These are phyloP conservation scores for Candida orba DNA, from an alignment of 805 yeast species.

Conservation along the genomic window DNA sequence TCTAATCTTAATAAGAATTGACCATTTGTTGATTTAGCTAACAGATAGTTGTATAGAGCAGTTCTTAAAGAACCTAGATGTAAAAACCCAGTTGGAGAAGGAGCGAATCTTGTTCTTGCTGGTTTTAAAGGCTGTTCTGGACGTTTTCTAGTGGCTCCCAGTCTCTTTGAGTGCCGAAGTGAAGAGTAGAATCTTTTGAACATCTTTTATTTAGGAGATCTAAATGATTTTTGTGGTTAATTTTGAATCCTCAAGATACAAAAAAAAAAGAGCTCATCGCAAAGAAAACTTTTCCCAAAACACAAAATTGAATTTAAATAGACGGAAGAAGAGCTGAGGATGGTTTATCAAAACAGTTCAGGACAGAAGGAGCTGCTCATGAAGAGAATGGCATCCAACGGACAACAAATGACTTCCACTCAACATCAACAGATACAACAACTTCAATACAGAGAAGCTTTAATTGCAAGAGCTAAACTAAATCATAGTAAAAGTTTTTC, in stretches of 20 bases:
- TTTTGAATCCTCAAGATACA: neutral
- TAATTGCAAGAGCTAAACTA: conserved; percentile 39
- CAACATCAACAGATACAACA: conserved; percentile 8
- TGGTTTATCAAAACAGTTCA: neutral
- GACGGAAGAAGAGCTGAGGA: neutral
- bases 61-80: conserved; percentile 93
- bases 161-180: conserved; percentile 5
- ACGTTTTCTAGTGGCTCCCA: conserved; percentile 5
- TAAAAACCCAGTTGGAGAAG: conserved; percentile 94
- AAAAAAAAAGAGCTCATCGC: neutral
- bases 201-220: no score
- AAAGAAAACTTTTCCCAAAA: neutral
- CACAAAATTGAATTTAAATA: neutral
- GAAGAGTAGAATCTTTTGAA: conserved; percentile 4
- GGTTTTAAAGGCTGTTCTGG: conserved; percentile 31
- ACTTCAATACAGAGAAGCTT: conserved; percentile 18
- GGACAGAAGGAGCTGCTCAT: neutral
- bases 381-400: neutral
- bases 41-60: conserved; percentile 79
- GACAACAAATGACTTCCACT: conserved; percentile 1
- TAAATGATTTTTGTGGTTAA: no score
- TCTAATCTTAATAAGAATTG: conserved; percentile 77
- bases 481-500: conserved; percentile 65
- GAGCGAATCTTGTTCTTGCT: conserved; percentile 90
- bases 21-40: conserved; percentile 77